Evolutionary conservation across 1,284 basidiomycete genomes (phyloP).

Genomic region (Papiliotrema laurentii): DNA sequence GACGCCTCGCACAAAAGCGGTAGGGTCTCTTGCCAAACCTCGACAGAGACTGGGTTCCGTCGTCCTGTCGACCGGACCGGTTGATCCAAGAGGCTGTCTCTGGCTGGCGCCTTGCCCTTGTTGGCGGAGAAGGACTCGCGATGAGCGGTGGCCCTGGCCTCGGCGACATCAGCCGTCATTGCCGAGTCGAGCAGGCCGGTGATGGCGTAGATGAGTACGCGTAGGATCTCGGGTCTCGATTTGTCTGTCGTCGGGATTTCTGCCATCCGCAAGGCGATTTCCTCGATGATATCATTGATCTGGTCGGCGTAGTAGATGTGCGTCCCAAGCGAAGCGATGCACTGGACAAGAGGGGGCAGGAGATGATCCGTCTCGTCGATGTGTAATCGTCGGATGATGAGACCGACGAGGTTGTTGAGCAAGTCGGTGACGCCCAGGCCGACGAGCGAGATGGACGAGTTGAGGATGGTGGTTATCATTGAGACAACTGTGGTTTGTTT

Average conservation of each 20-base stretch:
- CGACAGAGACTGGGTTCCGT: slow-evolving; percentile 68
- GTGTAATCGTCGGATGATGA: slow-evolving; percentile 68
- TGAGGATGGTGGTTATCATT: slow-evolving; percentile 79
- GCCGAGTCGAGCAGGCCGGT: slow-evolving; percentile 36
- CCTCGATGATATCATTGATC: slow-evolving; percentile 85
- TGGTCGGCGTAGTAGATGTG: slow-evolving; percentile 97
- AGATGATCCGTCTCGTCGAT: slow-evolving; percentile 64
- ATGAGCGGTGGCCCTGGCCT: slow-evolving; percentile 7
- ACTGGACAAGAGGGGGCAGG: slow-evolving; percentile 67
- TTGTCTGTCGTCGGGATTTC: slow-evolving; percentile 48
- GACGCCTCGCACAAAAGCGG: slow-evolving; percentile 73
- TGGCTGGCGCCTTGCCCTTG: slow-evolving; percentile 38
- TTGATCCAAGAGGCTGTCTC: slow-evolving; percentile 23
- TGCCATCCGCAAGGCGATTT: slow-evolving; percentile 70
- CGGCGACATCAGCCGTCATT: slow-evolving; percentile 32
- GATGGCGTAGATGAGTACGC: slow-evolving; percentile 46
- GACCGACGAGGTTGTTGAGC: slow-evolving; percentile 66
- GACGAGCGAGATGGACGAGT: slow-evolving; percentile 73
- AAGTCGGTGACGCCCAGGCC: slow-evolving; percentile 90
- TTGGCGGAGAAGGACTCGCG: slow-evolving; percentile 2
- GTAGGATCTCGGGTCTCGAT: slow-evolving; percentile 64
- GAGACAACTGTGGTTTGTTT: slow-evolving; percentile 67
- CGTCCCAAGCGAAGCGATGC: slow-evolving; percentile 70
- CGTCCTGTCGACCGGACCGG: slow-evolving; percentile 38
- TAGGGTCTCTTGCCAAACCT: slow-evolving; percentile 84